Evolutionary conservation across 1,284 basidiomycete species (phyloP).

Genomic region (Neotropicomus parvogracilis): DNA sequence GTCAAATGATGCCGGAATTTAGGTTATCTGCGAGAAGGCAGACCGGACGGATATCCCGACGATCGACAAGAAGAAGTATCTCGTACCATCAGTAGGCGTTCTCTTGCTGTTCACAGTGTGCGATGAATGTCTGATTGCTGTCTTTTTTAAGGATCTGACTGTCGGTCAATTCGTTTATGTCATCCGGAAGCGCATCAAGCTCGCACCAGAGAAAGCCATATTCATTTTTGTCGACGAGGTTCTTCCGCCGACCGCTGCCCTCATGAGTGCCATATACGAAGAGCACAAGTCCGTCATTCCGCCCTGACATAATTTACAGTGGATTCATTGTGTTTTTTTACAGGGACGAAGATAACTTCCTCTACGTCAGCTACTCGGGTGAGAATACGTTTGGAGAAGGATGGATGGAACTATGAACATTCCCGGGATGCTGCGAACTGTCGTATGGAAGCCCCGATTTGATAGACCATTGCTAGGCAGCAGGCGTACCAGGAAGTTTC

Average conservation of each 20-base stretch:
- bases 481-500: constrained; percentile 22
- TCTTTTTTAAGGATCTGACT: constrained; percentile 76
- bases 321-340: constrained; percentile 17
- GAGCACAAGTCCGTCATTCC: constrained; percentile 92
- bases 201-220: constrained; percentile 99
- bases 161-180: constrained; percentile 99
- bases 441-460: constrained; percentile 21
- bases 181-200: constrained; percentile 99
- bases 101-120: constrained; percentile 3
- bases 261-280: constrained; percentile 99
- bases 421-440: constrained; percentile 23
- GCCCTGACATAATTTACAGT: constrained; percentile 1
- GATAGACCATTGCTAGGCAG: constrained; percentile 29
- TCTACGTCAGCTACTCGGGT: constrained; percentile 94
- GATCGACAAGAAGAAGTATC: constrained; percentile 99
- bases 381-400: constrained; percentile 89
- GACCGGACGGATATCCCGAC: constrained; percentile 98
- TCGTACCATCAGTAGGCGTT: constrained; percentile 85
- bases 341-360: constrained; percentile 95
- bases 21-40: constrained; percentile 99
- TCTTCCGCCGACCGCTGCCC: constrained; percentile 93
- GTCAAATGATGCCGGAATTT: constrained; percentile 19
- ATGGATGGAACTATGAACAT: constrained; percentile 45
- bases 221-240: constrained; percentile 99
- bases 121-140: constrained; percentile 22